Conservation (phyloP, 352 stramenopile species). For the Poterioochromonas sp. region DNA sequence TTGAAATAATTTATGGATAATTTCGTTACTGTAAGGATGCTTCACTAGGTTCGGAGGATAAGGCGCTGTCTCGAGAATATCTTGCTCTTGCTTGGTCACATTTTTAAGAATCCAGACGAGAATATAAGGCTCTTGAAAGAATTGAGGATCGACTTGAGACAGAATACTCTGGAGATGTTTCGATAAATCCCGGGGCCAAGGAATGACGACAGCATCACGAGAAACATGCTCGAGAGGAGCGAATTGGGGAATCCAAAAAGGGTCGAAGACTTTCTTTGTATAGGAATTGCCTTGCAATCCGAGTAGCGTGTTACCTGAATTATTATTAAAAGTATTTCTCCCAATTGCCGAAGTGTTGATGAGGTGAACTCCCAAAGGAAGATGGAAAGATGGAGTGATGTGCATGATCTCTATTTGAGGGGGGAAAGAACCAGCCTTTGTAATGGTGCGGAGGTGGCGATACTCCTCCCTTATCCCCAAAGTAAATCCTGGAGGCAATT, state of each 20-base stretch:
- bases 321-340: background rate
- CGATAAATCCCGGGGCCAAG: background rate
- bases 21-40: background rate
- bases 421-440: no score
- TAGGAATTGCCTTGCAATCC: background rate
- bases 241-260: background rate
- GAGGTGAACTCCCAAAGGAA: conserved; percentile 10
- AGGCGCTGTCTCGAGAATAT: background rate
- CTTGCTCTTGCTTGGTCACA: background rate
- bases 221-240: background rate
- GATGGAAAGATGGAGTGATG: background rate
- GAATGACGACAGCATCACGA: background rate
- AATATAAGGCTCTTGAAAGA: background rate
- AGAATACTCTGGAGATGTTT: background rate
- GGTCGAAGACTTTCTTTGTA: conserved; percentile 7
- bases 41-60: background rate
- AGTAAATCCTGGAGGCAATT: background rate
- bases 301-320: background rate
- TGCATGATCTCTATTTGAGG: conserved; percentile 27
- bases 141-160: background rate
- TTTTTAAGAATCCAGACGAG: background rate
- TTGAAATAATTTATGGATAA: background rate
- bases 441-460: background rate
- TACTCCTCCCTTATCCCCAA: conserved; percentile 4
- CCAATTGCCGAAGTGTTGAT: conserved; percentile 5